Conservation (phyloP, 805 yeast genomes). For the Starmerella khaoyaiensis region DNA sequence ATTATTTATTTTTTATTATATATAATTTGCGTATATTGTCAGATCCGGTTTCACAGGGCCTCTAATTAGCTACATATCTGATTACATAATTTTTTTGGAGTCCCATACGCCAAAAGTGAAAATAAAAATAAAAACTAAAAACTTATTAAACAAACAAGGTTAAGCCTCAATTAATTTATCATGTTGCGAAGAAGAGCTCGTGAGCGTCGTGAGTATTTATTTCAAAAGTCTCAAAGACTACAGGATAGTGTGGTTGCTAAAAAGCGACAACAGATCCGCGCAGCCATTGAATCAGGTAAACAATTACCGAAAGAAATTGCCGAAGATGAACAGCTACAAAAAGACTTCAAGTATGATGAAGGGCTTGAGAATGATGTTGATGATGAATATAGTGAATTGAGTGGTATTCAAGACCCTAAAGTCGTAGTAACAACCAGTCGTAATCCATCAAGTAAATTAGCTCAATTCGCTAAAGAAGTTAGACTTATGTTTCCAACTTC, state of each 20-base stretch:
- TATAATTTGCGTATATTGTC: too few species aligned
- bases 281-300: slow-evolving; percentile 84
- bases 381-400: slow-evolving; percentile 78
- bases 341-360: slow-evolving; percentile 79
- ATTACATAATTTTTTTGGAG: too few species aligned
- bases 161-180: too few species aligned
- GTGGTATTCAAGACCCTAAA: slow-evolving; percentile 84
- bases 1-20: too few species aligned
- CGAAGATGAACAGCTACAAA: slow-evolving; percentile 69
- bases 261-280: slow-evolving; percentile 73
- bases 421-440: slow-evolving; percentile 87
- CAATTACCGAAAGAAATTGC: slow-evolving; percentile 81
- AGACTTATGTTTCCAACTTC: slow-evolving; percentile 81
- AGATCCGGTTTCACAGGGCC: too few species aligned
- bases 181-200: slow-evolving; percentile 86
- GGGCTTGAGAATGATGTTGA: slow-evolving; percentile 52
- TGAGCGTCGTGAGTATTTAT: slow-evolving; percentile 87
- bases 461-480: slow-evolving; percentile 88
- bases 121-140: too few species aligned
- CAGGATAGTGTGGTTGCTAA: slow-evolving; percentile 79
- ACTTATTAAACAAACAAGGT: too few species aligned
- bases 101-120: too few species aligned
- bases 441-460: slow-evolving; percentile 70
- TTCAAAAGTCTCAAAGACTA: slow-evolving; percentile 73
- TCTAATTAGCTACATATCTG: too few species aligned